Evolutionary conservation across 2,329 filamentous ascomycete genomes (phyloP), one percentile per base, ranked within the genome.

Genomic region (Aspergillus felis): DNA sequence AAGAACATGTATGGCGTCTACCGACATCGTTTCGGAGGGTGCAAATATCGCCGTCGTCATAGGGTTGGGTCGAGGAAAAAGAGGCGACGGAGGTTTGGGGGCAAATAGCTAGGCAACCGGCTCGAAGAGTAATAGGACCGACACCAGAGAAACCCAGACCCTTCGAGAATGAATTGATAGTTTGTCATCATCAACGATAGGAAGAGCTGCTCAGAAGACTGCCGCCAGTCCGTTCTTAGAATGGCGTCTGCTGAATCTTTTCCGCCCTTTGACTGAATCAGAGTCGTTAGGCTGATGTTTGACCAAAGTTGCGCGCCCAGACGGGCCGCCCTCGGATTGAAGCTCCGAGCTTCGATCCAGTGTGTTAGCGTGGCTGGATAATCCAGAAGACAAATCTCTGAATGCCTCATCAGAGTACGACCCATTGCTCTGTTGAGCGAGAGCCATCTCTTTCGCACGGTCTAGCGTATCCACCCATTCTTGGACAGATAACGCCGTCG

Each of bases 381-480:
- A 84, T 17, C 83, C 83, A 2, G 88, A 89, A 2, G 85, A 82
- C 70, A 90, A 82, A 53, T 90, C 87, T 25, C 82, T 82, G 68
- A 90, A 89, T 25, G 81, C 82, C 58, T 83, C 84, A 57, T 91
- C 89, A 51, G 82, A 84, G 69, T 91, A 91, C 8, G 85, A 83
- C 46, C 84, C 84, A 22, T 82, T 77, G 60, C 85, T 81, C 63
- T 85, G 88, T 68, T 93, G 89, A 2, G 89, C 89, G 35, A 90
- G 73, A 3, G 91, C 93, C 66, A 95, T 82, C 60, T 97, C 92
- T 68, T 88, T 89, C 5, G 94, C 92, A 63, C 90, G 86, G 65
- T 96, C 91, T 46, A 99, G 81, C 44, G 87, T 87, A 66, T 96
- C 92, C 51, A 97, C 83, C 94, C 94, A 99, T 72, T 97, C 93